Evolutionary conservation across 371 early-diverging fungal genomes (phyloP).

Genomic region (Fennellomyces sp.): DNA sequence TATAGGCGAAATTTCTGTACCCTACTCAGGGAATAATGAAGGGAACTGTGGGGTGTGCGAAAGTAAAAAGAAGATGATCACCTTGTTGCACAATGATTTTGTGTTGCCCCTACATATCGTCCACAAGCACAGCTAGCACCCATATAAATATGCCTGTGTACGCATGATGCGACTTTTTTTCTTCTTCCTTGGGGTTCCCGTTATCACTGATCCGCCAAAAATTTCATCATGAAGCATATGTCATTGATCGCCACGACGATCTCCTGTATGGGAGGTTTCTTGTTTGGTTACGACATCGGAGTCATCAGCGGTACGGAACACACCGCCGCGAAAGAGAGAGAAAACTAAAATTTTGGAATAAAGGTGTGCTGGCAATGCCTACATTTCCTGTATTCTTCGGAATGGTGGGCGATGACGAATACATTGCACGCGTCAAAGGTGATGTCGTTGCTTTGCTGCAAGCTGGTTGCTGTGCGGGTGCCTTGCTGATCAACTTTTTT

Average conservation of each 20-base stretch:
- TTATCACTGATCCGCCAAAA: background rate
- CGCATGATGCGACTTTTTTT: background rate
- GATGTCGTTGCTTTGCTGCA: constrained; percentile 45
- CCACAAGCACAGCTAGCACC: no score
- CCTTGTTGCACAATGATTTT: background rate
- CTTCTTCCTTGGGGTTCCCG: background rate
- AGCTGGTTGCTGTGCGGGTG: constrained; percentile 49
- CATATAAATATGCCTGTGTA: background rate
- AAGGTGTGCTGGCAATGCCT: constrained; percentile 50
- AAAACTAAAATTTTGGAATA: background rate
- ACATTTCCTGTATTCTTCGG: constrained; percentile 43
- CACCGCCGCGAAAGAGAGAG: no score
- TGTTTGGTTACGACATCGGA: constrained; percentile 55
- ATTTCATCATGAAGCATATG: constrained; percentile 34
- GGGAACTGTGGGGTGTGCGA: background rate
- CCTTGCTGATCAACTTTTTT: constrained; percentile 39
- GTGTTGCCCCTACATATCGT: background rate
- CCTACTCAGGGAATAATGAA: no score
- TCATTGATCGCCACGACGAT: constrained; percentile 42
- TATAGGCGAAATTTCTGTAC: background rate
- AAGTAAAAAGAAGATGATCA: background rate
- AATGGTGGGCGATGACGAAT: constrained; percentile 20
- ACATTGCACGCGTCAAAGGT: constrained; percentile 38
- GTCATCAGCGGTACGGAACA: constrained; percentile 25
- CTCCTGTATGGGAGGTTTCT: constrained; percentile 49